phyloP scores from a whole-genome alignment of 345 rosid genomes.

The Raphanus sativus region DNA sequence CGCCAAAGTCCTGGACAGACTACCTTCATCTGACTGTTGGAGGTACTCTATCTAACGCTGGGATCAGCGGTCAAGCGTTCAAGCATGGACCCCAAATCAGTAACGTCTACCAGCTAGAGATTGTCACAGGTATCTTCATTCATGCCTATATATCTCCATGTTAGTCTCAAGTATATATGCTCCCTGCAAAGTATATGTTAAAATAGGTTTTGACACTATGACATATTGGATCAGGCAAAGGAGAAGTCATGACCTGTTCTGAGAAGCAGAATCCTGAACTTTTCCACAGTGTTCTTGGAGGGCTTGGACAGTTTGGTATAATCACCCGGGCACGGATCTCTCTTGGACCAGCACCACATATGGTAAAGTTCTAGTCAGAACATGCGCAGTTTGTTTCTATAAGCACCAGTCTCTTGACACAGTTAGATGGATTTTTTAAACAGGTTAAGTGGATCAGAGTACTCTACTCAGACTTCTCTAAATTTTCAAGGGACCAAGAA shows the following conservation, averaged over 20 bases:
- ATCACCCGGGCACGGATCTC: slow-evolving; percentile 80
- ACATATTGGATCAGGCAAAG: slow-evolving; percentile 64
- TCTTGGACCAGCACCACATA: slow-evolving; percentile 64
- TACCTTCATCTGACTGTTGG: slow-evolving; percentile 93
- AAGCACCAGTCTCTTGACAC: slow-evolving; percentile 16
- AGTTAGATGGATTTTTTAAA: slow-evolving; percentile 20
- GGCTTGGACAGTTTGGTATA: slow-evolving; percentile 96
- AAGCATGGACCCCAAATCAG: slow-evolving; percentile 84
- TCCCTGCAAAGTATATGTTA: background rate
- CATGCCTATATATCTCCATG: background rate
- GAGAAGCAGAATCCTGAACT: slow-evolving; percentile 75
- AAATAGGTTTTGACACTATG: too few species aligned
- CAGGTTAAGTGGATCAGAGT: slow-evolving; percentile 96
- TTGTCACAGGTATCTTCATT: slow-evolving; percentile 69
- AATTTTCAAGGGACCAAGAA: slow-evolving; percentile 82
- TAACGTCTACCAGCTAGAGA: slow-evolving; percentile 80
- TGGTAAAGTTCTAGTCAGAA: slow-evolving; percentile 46
- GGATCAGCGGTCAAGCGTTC: slow-evolving; percentile 96
- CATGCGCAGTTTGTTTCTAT: background rate
- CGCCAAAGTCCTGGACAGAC: slow-evolving; percentile 98
- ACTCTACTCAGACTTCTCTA: slow-evolving; percentile 80
- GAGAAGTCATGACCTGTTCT: slow-evolving; percentile 78
- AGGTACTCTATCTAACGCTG: slow-evolving; percentile 89
- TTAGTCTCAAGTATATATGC: background rate
- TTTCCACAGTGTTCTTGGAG: slow-evolving; percentile 85